These are phyloP conservation scores for Noccaea bulbosa DNA, from an alignment of 345 rosid species.

Conservation along the genomic window DNA sequence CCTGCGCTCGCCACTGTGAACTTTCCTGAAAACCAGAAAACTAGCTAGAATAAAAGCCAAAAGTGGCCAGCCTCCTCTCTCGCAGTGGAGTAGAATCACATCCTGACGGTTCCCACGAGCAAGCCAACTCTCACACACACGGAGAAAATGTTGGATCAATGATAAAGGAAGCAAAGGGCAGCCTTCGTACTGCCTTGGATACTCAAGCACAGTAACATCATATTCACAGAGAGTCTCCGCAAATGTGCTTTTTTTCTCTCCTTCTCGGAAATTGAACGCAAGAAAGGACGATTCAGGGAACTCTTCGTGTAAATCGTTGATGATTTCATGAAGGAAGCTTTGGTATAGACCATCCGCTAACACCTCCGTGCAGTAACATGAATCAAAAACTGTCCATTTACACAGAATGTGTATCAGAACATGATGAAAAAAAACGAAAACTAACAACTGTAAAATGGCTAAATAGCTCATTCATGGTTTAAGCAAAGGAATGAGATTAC, in stretches of 20 bases:
- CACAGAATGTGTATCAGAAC: conserved; percentile 21
- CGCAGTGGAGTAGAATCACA: conserved; percentile 84
- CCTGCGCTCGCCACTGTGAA: conserved; percentile 77
- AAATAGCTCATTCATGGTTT: not conserved
- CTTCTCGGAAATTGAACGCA: conserved; percentile 90
- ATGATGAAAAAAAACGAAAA: not conserved
- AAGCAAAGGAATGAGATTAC: conserved; percentile 44
- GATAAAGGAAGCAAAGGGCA: conserved; percentile 90
- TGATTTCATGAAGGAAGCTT: conserved; percentile 70
- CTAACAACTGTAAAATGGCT: not conserved
- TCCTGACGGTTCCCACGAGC: conserved; percentile 71
- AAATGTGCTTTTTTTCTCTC: conserved; percentile 75
- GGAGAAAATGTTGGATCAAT: conserved; percentile 87
- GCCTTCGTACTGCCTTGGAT: conserved; percentile 93
- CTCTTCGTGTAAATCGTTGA: conserved; percentile 77
- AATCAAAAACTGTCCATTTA: conserved; percentile 77
- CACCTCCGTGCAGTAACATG: conserved; percentile 93
- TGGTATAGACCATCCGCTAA: conserved; percentile 69
- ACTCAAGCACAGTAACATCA: conserved; percentile 88
- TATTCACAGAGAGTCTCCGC: conserved; percentile 70
- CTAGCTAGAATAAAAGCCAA: conserved; percentile 84
- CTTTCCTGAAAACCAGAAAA: conserved; percentile 78
- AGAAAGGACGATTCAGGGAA: conserved; percentile 81
- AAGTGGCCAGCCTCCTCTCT: conserved; percentile 99
- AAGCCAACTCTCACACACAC: conserved; percentile 89